A percentile compares a stretch with the other conserved stretches of the same genome.
Conservation (phyloP, 2,329 filamentous ascomycete species). For the Anisogramma anomala region DNA sequence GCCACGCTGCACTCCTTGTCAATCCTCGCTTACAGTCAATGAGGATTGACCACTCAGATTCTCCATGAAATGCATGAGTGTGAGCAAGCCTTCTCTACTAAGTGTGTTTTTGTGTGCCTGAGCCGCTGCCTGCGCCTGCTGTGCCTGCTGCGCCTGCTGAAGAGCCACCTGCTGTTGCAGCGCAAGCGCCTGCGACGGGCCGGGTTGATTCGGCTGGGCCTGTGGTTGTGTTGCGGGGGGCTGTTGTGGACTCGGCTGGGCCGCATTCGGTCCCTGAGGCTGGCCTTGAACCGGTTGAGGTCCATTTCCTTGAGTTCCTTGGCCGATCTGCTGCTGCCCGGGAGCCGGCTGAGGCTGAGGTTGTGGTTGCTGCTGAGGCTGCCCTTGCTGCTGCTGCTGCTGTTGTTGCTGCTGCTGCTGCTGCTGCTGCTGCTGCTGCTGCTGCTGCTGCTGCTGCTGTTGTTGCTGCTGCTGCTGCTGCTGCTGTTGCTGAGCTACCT, state of each 20-base stretch:
- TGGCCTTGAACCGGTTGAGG: constrained; percentile 27
- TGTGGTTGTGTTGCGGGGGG: constrained; percentile 32
- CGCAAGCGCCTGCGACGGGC: constrained; percentile 23
- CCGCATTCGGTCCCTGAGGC: constrained; percentile 24
- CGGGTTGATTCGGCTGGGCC: constrained; percentile 30
- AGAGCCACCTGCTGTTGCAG: constrained; percentile 29
- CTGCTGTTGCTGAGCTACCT: constrained; percentile 27
- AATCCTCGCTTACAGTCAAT: constrained; percentile 27
- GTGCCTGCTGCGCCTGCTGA: constrained; percentile 18
- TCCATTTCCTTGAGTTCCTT: constrained; percentile 22
- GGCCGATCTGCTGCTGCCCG: constrained; percentile 24
- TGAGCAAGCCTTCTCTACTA: constrained; percentile 47
- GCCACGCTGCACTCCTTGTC: neutral
- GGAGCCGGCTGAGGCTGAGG: constrained; percentile 19
- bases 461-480: constrained; percentile 31
- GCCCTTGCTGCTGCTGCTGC: constrained; percentile 16
- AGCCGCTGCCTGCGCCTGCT: constrained; percentile 20
- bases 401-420: constrained; percentile 30
- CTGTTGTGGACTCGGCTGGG: constrained; percentile 34
- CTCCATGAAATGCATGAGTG: constrained; percentile 52
- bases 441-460: constrained; percentile 22
- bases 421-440: constrained; percentile 23
- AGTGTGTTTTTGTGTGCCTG: constrained; percentile 40
- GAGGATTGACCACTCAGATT: constrained; percentile 43
- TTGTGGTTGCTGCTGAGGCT: constrained; percentile 17